Evolutionary conservation across 1,139 yeast species (phyloP).

Genomic region (Barnettozyma hawaiiensis): DNA sequence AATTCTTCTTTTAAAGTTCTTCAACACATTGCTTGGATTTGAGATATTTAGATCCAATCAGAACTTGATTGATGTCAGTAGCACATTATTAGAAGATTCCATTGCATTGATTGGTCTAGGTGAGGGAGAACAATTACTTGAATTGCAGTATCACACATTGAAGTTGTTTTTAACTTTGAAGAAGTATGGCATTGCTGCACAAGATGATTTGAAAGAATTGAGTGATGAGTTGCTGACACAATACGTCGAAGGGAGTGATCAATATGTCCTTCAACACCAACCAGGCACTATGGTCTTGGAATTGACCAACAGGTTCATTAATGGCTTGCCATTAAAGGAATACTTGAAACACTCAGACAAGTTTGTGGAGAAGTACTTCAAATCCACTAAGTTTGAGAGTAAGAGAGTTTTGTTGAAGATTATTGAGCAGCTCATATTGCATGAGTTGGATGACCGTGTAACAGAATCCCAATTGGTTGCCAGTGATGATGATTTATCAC

Average conservation of each 20-base stretch:
- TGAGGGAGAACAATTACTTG: slow-evolving; percentile 31
- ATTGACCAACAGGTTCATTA: slow-evolving; percentile 19
- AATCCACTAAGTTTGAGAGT: slow-evolving; percentile 21
- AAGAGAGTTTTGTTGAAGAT: slow-evolving; percentile 36
- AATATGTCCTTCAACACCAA: slow-evolving; percentile 18
- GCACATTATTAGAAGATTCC: slow-evolving; percentile 45
- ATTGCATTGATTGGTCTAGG: slow-evolving; percentile 41
- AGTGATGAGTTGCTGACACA: slow-evolving; percentile 24
- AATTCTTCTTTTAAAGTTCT: slow-evolving; percentile 45
- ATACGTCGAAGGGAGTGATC: slow-evolving; percentile 19
- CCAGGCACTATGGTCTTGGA: slow-evolving; percentile 20
- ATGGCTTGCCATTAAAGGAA: slow-evolving; percentile 12
- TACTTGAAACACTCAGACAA: slow-evolving; percentile 18
- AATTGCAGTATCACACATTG: slow-evolving; percentile 45
- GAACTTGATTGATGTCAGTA: slow-evolving; percentile 23
- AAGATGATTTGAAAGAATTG: slow-evolving; percentile 27
- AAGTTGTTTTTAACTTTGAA: slow-evolving; percentile 36
- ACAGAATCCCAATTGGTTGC: slow-evolving; percentile 54
- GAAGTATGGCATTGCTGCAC: slow-evolving; percentile 28
- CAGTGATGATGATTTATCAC: slow-evolving; percentile 24
- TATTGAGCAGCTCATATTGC: slow-evolving; percentile 32
- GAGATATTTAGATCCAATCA: slow-evolving; percentile 16
- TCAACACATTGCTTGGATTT: slow-evolving; percentile 27
- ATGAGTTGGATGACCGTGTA: slow-evolving; percentile 50
- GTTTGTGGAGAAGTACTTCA: slow-evolving; percentile 20